A percentile compares a stretch with the other conserved stretches of the same genome.
Evolutionary conservation across 2,329 filamentous ascomycete species (phyloP).

Genomic region (Chalara sp.): DNA sequence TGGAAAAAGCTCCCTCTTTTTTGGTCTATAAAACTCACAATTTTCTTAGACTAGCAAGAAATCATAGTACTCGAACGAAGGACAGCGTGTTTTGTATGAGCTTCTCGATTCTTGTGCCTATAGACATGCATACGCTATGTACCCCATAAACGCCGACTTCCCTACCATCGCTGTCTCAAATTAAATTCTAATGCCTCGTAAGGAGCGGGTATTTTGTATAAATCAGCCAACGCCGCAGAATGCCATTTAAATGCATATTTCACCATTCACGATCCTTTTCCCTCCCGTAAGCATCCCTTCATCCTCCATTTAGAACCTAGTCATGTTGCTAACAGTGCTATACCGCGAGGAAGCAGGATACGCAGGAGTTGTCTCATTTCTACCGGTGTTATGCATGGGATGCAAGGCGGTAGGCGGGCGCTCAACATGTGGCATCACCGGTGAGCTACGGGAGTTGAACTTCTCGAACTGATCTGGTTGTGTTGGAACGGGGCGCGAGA

Average conservation of each 20-base stretch:
- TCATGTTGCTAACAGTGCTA: constrained; percentile 18
- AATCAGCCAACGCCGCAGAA: background rate
- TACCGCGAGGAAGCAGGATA: constrained; percentile 30
- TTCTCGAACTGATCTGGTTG: constrained; percentile 44
- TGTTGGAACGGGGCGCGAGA: constrained; percentile 47
- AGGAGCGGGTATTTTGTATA: constrained; percentile 21
- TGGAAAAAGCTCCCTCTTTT: too few relatives aligned
- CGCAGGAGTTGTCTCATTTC: constrained; percentile 42
- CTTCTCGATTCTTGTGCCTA: too few relatives aligned
- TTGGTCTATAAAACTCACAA: too few relatives aligned
- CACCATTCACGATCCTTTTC: too few relatives aligned
- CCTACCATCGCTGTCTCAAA: too few relatives aligned
- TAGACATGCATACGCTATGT: too few relatives aligned
- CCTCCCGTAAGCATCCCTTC: too few relatives aligned
- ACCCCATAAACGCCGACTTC: too few relatives aligned
- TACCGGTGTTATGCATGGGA: constrained; percentile 35
- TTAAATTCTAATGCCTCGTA: constrained; percentile 8
- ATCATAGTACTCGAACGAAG: too few relatives aligned
- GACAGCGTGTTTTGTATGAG: too few relatives aligned
- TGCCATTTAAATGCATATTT: too few relatives aligned
- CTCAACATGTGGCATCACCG: constrained; percentile 47
- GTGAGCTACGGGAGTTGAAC: constrained; percentile 27
- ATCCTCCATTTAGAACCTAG: constrained; percentile 15
- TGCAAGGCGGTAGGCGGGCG: constrained; percentile 53
- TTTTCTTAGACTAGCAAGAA: too few relatives aligned